Percentiles rank a stretch among this genome's conserved stretches.
These are phyloP conservation scores for Penicillium diatomitis DNA, from an alignment of 495 filamentous ascomycete species.

Conservation along the genomic window DNA sequence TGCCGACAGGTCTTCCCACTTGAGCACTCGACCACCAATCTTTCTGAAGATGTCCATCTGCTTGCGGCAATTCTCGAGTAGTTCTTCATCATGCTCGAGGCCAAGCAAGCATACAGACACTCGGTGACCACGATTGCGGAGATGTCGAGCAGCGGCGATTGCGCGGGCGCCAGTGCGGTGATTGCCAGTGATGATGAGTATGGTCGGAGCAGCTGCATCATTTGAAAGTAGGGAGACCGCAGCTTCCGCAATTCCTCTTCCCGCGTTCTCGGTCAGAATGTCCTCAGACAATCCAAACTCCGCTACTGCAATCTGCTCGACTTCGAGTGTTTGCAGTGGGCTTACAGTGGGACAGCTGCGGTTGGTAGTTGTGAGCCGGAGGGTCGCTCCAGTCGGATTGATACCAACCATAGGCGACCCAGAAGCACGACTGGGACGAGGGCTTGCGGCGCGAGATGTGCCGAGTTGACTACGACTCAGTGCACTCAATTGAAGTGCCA, in stretches of 20 bases:
- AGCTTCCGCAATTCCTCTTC: conserved; percentile 76
- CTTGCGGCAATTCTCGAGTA: conserved; percentile 63
- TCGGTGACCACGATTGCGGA: conserved; percentile 68
- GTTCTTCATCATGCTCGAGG: conserved; percentile 60
- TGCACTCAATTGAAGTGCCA: conserved; percentile 27
- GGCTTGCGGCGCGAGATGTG: conserved; percentile 35
- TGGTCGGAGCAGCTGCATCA: conserved; percentile 46
- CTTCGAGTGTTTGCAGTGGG: conserved; percentile 76
- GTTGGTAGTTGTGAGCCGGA: conserved; percentile 51
- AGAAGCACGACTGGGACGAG: conserved; percentile 28
- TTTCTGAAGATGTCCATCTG: conserved; percentile 70
- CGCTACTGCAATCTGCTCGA: conserved; percentile 77
- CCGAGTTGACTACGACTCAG: conserved; percentile 29
- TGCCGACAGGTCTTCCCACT: conserved; percentile 40
- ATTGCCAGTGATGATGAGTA: conserved; percentile 81
- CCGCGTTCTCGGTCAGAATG: conserved; percentile 85
- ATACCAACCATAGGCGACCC: conserved; percentile 31
- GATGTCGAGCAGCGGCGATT: conserved; percentile 75
- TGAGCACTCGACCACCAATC: conserved; percentile 62
- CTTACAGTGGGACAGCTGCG: conserved; percentile 70
- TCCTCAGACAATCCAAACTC: conserved; percentile 82
- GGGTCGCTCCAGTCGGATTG: conserved; percentile 23
- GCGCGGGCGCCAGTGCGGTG: conserved; percentile 77
- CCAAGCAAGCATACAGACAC: conserved; percentile 80
- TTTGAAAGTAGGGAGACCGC: conserved; percentile 50